phyloP scores from a whole-genome alignment of 768 basidiomycete genomes.

The Tulasnella sp. region DNA sequence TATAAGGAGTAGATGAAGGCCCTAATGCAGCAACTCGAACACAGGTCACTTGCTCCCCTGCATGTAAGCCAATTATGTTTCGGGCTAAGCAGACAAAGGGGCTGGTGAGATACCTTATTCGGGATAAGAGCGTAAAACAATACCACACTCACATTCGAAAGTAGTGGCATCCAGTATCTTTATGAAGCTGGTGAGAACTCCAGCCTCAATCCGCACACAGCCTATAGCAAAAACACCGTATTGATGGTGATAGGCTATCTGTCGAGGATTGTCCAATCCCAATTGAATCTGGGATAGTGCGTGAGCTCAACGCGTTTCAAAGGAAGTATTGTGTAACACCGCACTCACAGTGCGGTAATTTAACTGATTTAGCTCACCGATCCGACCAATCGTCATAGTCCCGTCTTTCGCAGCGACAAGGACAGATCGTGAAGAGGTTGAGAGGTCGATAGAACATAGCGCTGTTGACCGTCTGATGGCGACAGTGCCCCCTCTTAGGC shows the following conservation, averaged over 20 bases:
- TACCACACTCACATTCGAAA: constrained; percentile 8
- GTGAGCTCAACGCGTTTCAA: no score
- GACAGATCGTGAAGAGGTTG: constrained; percentile 42
- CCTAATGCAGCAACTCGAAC: constrained; percentile 28
- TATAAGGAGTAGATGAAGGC: constrained; percentile 17
- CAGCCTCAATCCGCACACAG: constrained; percentile 44
- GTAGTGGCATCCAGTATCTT: constrained; percentile 41
- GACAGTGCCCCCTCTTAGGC: constrained; percentile 45
- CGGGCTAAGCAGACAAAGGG: constrained; percentile 36
- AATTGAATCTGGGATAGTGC: constrained; percentile 72
- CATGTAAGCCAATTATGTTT: constrained; percentile 38
- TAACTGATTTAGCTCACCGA: constrained; percentile 61
- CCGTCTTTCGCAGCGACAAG: constrained; percentile 43
- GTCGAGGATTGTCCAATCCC: constrained; percentile 59
- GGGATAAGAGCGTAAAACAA: no score
- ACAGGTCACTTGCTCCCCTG: constrained; percentile 56
- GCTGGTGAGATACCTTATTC: no score
- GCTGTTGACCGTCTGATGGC: constrained; percentile 53
- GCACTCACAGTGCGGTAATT: constrained; percentile 65
- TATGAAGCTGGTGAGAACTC: constrained; percentile 41
- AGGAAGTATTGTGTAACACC: no score
- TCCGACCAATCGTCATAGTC: constrained; percentile 51
- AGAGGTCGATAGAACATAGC: constrained; percentile 40
- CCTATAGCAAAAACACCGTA: constrained; percentile 56
- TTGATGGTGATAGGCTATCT: constrained; percentile 48